These are phyloP conservation scores for Setaria italica DNA, from an alignment of 202 grass and related monocot species.

Conservation along the genomic window DNA sequence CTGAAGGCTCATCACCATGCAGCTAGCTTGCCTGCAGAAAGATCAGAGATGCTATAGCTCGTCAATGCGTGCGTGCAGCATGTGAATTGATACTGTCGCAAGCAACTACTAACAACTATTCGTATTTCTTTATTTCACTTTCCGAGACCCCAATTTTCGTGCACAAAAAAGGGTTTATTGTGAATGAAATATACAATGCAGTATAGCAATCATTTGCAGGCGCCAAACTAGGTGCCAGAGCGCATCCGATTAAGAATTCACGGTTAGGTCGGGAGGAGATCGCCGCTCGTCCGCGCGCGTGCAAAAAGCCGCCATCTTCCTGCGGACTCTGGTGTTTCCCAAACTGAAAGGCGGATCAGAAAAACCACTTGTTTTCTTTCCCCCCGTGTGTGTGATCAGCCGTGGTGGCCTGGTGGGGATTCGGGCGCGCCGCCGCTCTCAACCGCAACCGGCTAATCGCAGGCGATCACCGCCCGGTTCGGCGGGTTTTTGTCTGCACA, in stretches of 20 bases:
- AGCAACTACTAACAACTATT: background rate
- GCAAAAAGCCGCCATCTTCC: conserved; percentile 30
- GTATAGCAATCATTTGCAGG: background rate
- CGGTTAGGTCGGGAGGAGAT: conserved; percentile 4
- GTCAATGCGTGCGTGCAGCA: conserved; percentile 10
- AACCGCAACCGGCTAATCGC: background rate
- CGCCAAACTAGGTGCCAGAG: background rate
- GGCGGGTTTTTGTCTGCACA: background rate
- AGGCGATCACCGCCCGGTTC: background rate
- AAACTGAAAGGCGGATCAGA: background rate
- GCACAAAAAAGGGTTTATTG: background rate
- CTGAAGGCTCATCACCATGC: background rate
- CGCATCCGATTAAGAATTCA: conserved; percentile 21
- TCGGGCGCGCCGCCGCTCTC: background rate
- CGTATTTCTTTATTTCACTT: background rate
- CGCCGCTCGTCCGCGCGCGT: background rate
- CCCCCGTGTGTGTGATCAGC: background rate
- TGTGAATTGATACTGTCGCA: background rate
- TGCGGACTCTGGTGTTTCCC: background rate
- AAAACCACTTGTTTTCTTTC: conserved; percentile 12
- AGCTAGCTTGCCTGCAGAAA: background rate
- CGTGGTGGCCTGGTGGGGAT: background rate
- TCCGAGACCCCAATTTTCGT: background rate
- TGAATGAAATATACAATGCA: background rate
- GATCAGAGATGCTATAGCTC: background rate